A percentile compares a stretch with the other conserved stretches of the same genome.
Conservation (phyloP, 129 eudicot genomes). For the Lactuca sativa region DNA sequence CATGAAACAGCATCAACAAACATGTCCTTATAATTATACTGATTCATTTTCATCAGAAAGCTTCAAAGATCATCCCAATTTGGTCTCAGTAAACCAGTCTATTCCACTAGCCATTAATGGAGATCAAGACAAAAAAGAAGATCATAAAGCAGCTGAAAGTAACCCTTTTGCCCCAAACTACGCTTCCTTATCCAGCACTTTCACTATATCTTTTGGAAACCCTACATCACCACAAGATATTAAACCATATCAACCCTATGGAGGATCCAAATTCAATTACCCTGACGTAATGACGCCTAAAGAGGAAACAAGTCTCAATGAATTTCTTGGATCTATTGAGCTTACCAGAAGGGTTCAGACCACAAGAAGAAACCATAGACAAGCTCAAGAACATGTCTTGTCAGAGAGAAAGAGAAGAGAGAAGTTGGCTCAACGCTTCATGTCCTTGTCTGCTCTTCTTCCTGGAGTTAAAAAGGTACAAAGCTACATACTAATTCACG, state of each 20-base stretch:
- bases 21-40: constrained; percentile 20
- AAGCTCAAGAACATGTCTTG: constrained; percentile 34
- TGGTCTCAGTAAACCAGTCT: constrained; percentile 17
- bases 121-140: constrained; percentile 11
- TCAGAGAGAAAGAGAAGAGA: constrained; percentile 33
- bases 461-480: constrained; percentile 29
- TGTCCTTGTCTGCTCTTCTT: constrained; percentile 28
- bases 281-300: constrained; percentile 8
- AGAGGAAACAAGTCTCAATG: constrained; percentile 21
- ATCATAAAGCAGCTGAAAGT: constrained; percentile 12
- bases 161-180: constrained; percentile 8
- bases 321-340: constrained; percentile 23
- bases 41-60: constrained; percentile 31
- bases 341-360: constrained; percentile 7
- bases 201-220: constrained; percentile 34
- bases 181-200: constrained; percentile 23
- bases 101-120: constrained; percentile 12
- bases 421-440: constrained; percentile 29
- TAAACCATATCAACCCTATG: constrained; percentile 12
- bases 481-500: neutral
- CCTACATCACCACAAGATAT: constrained; percentile 23
- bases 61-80: constrained; percentile 22
- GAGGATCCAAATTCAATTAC: constrained; percentile 12
- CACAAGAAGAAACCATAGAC: constrained; percentile 30
- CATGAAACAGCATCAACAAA: constrained; percentile 18